A percentile compares a stretch with the other conserved stretches of the same genome.
Evolutionary conservation across 2,329 filamentous ascomycete genomes (phyloP).

Genomic region (Exophiala mesophila): DNA sequence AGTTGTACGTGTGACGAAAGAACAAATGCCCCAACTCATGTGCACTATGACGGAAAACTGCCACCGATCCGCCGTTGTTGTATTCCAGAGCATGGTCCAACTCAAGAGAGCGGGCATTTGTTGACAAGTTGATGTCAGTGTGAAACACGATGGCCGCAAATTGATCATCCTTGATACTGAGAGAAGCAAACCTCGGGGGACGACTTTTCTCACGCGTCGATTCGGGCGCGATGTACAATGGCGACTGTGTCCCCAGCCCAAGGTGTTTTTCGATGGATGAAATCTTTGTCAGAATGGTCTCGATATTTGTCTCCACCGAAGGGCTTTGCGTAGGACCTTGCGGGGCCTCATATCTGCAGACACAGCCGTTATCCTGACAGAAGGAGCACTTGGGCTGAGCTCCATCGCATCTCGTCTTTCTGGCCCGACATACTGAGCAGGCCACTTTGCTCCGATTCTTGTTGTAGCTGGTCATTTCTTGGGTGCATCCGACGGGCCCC

Average conservation of each 20-base stretch:
- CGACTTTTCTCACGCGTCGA: conserved; percentile 1
- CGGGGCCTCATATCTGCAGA: conserved; percentile 4
- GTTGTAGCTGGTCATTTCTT: conserved; percentile 2
- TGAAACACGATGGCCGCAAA: conserved; percentile 5
- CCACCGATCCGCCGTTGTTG: conserved; percentile 2
- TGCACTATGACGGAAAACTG: conserved; percentile 3
- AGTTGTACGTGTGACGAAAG: conserved; percentile 4
- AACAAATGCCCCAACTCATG: conserved; percentile 3
- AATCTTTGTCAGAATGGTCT: conserved; percentile 2
- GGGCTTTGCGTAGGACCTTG: conserved; percentile 1
- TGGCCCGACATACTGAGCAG: conserved; percentile 4
- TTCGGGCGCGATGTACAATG: background rate
- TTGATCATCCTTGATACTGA: conserved; percentile 3
- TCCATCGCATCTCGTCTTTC: conserved; percentile 5
- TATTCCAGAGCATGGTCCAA: conserved; percentile 1
- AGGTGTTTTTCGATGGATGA: conserved; percentile 2
- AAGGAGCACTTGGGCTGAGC: conserved; percentile 4
- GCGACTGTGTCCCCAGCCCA: conserved; percentile 1
- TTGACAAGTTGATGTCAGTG: conserved; percentile 5
- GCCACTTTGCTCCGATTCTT: conserved; percentile 5
- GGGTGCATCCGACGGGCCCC: conserved; percentile 2
- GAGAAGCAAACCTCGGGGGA: conserved; percentile 1
- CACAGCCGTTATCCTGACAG: conserved; percentile 3
- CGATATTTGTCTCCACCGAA: conserved; percentile 4
- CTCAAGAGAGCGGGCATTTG: conserved; percentile 2